Base-by-base conservation (phyloP, 2,329 filamentous ascomycete species). In the Akanthomyces uredinophilus region DNA sequence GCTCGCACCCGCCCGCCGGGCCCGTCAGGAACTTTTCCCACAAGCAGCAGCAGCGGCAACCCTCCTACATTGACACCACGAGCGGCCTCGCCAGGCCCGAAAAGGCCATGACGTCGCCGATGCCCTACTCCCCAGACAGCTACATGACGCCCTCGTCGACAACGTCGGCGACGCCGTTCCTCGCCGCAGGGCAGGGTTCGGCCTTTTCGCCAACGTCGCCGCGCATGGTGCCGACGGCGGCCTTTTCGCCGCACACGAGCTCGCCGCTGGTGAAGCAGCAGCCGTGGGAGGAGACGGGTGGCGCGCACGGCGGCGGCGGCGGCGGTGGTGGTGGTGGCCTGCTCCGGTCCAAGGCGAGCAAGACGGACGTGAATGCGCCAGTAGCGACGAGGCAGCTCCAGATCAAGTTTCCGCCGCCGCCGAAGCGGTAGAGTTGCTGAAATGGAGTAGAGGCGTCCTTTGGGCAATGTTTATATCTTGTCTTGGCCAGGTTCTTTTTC, bases 321-420 rank as follows among this genome's bases (percentile, higher is more conserved):
- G 47, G 20, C 20, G 51, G 59, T 29, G 46, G 50, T 27, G 51
- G 51, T 11, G 35, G 24, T 18, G 51, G 49, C 5, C 37, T 60
- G 27, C 22, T 55, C 16, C 53, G 64, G 20, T 56, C 65, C 24
- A 66, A 62, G 24, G 24, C 37, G 35, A 46, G 59, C 53, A 56
- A 46, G 53, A 43, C 41, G 35, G 53, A 61, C 32, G 55, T 53
- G 20, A 52, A 54, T 5, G 53, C 53, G 37, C 63, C 63, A 20
- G 54, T 54, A 22, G 63, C 60, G 47, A 24, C 57, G 13, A 52
- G 63, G n/a, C 54, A 59, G 27, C 41, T 64, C 7, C 59, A 56
- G 20, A 62, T 35, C 32, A 53, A 54, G 13, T 64, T 64, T 60
- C 46, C 63, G 18, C 59, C 59, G 39, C 63, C 63, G 52, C 63